Conservation (phyloP, 345 rosid species). For the Nephelium lappaceum region DNA sequence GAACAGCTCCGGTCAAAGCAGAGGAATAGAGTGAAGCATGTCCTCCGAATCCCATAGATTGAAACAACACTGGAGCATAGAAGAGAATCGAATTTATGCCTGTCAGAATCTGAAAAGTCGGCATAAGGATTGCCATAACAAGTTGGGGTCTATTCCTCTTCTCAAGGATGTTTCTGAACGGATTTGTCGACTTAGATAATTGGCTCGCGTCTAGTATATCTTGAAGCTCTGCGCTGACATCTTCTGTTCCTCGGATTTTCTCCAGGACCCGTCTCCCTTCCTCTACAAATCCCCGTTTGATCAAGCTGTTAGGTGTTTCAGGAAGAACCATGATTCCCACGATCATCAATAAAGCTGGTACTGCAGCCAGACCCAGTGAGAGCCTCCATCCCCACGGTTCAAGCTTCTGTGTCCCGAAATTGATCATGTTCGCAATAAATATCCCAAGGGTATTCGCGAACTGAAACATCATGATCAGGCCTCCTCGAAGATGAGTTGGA, state of each 20-base stretch:
- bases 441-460: conserved; percentile 84
- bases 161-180: conserved; percentile 77
- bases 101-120: conserved; percentile 85
- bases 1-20: conserved; percentile 92
- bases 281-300: conserved; percentile 62
- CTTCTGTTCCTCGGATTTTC: conserved; percentile 71
- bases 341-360: conserved; percentile 81
- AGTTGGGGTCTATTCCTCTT: conserved; percentile 79
- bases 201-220: conserved; percentile 93
- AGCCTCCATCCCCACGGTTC: conserved; percentile 96
- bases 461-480: conserved; percentile 92
- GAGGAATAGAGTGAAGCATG: conserved; percentile 87
- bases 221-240: conserved; percentile 77
- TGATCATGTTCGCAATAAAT: conserved; percentile 91
- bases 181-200: conserved; percentile 78
- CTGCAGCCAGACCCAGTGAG: conserved; percentile 87
- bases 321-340: conserved; percentile 73
- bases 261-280: conserved; percentile 65
- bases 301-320: conserved; percentile 90
- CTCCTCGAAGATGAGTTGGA: too few species aligned
- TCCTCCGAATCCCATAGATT: conserved; percentile 84
- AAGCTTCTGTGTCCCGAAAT: conserved; percentile 79
- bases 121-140: conserved; percentile 83
- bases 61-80: conserved; percentile 91
- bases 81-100: conserved; percentile 96